These are phyloP conservation scores for Intubia oerlemansii DNA, from an alignment of 2,329 filamentous ascomycete species.

Conservation along the genomic window DNA sequence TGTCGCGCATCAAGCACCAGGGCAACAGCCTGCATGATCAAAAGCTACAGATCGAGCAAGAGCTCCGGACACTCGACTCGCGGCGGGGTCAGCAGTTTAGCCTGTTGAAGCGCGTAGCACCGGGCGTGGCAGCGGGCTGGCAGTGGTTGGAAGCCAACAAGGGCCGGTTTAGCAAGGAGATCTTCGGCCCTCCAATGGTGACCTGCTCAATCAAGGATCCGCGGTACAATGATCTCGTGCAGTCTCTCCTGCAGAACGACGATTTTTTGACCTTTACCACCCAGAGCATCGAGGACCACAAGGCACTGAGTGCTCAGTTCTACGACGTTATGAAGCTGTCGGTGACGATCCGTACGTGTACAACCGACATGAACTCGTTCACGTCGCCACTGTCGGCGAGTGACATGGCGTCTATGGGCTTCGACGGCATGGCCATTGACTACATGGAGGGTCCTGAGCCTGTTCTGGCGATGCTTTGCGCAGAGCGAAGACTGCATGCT, in stretches of 20 bases:
- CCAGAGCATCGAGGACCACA: conserved; percentile 56
- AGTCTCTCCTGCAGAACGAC: conserved; percentile 25
- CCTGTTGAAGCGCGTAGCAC: conserved; percentile 15
- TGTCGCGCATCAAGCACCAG: conserved; percentile 4
- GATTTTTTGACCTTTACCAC: conserved; percentile 51
- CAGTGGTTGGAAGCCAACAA: conserved; percentile 61
- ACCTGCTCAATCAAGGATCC: conserved; percentile 60
- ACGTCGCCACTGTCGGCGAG: conserved; percentile 29
- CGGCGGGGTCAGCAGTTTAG: conserved; percentile 15
- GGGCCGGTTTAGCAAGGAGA: conserved; percentile 46
- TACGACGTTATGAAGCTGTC: conserved; percentile 41
- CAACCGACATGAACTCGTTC: conserved; percentile 31
- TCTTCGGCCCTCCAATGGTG: conserved; percentile 65
- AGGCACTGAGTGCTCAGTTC: conserved; percentile 44
- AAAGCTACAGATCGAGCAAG: conserved; percentile 11
- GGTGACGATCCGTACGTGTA: conserved; percentile 48
- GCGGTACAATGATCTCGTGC: conserved; percentile 35
- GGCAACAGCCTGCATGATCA: conserved; percentile 1
- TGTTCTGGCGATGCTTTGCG: conserved; percentile 75
- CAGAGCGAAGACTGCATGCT: conserved; percentile 44
- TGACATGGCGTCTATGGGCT: conserved; percentile 35
- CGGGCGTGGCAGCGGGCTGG: conserved; percentile 30
- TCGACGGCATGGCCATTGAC: conserved; percentile 66
- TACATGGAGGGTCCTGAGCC: conserved; percentile 60
- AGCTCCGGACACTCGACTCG: conserved; percentile 38